Percentiles rank a stretch among this genome's conserved stretches.
These are phyloP conservation scores for Pseudogymnoascus sp. DNA, from an alignment of 2,329 filamentous ascomycete genomes.

Conservation along the genomic window DNA sequence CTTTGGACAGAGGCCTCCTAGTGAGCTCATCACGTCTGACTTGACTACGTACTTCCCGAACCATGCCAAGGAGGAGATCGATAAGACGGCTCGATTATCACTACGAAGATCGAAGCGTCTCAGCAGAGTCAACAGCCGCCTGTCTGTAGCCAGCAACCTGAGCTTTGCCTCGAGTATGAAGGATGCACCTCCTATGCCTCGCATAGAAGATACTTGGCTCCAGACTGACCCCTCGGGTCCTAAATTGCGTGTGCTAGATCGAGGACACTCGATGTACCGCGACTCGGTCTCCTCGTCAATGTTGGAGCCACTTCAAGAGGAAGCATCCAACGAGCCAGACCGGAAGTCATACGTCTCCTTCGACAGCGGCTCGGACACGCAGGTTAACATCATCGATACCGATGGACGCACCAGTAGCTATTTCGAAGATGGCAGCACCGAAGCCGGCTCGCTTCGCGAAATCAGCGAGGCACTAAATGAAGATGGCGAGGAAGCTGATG, in stretches of 20 bases:
- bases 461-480: constrained; percentile 77
- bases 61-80: constrained; percentile 87
- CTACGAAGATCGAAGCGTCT: constrained; percentile 82
- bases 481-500: constrained; percentile 85
- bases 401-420: constrained; percentile 72
- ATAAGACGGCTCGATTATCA: constrained; percentile 87
- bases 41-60: constrained; percentile 96
- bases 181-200: constrained; percentile 90
- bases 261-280: constrained; percentile 56
- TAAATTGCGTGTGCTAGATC: constrained; percentile 39
- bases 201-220: constrained; percentile 90
- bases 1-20: constrained; percentile 85
- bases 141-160: constrained; percentile 88
- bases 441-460: constrained; percentile 68
- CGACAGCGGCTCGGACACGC: constrained; percentile 63
- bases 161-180: constrained; percentile 88
- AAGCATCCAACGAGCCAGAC: constrained; percentile 73
- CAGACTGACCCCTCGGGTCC: constrained; percentile 48
- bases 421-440: constrained; percentile 71
- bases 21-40: constrained; percentile 94
- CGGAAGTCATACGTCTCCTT: constrained; percentile 90
- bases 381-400: constrained; percentile 67
- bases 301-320: constrained; percentile 83
- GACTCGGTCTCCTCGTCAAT: constrained; percentile 86
- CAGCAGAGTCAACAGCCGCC: constrained; percentile 83